These are phyloP conservation scores for Chrysanthemum makinoi DNA, from an alignment of 129 eudicot genomes.

Conservation along the genomic window DNA sequence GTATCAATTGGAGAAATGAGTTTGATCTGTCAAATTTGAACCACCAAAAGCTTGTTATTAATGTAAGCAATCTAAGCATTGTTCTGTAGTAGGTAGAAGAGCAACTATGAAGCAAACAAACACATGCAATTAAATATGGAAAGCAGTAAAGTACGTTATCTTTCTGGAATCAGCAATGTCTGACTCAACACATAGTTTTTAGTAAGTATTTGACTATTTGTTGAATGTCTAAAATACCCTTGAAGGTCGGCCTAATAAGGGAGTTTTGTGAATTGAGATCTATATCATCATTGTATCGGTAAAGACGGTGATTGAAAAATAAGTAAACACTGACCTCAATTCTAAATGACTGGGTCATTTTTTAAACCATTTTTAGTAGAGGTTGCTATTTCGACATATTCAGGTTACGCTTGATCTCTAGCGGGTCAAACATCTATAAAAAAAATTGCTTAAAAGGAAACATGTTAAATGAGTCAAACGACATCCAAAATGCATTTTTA, in stretches of 20 bases:
- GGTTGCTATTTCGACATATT: too few species aligned
- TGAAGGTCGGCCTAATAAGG: not conserved
- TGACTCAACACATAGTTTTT: not conserved
- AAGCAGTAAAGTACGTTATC: not conserved
- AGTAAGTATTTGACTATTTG: not conserved
- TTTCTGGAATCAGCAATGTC: conserved; percentile 14
- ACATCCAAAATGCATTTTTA: too few species aligned
- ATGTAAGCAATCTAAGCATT: conserved; percentile 1
- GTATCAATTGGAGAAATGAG: conserved; percentile 4
- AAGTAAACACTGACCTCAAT: not conserved
- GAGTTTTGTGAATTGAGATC: not conserved
- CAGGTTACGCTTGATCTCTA: not conserved
- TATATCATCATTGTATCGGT: not conserved
- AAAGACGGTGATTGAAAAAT: not conserved
- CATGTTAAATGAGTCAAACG: too few species aligned
- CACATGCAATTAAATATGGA: conserved; percentile 10
- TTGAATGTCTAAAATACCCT: conserved; percentile 3
- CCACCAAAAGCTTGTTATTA: conserved; percentile 10
- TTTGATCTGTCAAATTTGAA: conserved; percentile 10
- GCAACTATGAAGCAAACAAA: conserved; percentile 10
- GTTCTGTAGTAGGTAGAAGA: conserved; percentile 1
- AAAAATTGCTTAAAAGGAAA: too few species aligned
- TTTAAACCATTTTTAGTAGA: not conserved
- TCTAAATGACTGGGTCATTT: not conserved
- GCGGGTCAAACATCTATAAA: not conserved